phyloP scores from a whole-genome alignment of 495 filamentous ascomycete genomes.

The Mytilinidion resinicola region DNA sequence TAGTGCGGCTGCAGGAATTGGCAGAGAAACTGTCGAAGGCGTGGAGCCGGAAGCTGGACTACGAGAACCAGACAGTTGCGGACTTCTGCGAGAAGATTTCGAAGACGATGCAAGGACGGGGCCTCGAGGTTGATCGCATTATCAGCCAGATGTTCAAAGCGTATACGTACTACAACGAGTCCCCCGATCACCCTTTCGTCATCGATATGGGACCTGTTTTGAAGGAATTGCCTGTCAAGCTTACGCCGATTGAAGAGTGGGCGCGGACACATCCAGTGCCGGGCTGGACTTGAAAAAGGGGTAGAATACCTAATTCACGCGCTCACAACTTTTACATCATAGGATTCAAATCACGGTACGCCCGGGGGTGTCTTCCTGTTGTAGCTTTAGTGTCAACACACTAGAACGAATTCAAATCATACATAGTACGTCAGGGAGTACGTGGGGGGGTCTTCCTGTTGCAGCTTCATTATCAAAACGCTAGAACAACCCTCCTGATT shows the following conservation, averaged over 20 bases:
- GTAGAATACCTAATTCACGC: no score
- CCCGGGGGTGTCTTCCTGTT: no score
- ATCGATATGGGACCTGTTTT: slow-evolving; percentile 16
- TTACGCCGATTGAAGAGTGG: slow-evolving; percentile 21
- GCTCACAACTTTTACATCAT: no score
- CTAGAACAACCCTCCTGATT: no score
- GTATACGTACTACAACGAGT: slow-evolving; percentile 24
- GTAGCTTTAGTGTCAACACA: no score
- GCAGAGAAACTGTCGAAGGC: slow-evolving; percentile 10
- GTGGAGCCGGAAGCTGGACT: slow-evolving; percentile 13
- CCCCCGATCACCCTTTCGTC: slow-evolving; percentile 15
- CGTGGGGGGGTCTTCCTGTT: no score
- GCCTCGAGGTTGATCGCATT: slow-evolving; percentile 14
- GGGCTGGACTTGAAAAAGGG: no score
- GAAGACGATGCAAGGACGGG: slow-evolving; percentile 18
- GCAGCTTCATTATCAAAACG: no score
- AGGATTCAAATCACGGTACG: no score
- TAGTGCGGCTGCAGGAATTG: slow-evolving; percentile 4
- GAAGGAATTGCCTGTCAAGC: slow-evolving; percentile 6
- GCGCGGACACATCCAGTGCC: neutral
- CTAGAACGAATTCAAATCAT: no score
- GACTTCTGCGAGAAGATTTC: slow-evolving; percentile 26
- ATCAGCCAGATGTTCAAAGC: slow-evolving; percentile 23
- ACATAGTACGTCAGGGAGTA: no score
- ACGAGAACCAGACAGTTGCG: slow-evolving; percentile 19